A percentile compares a stretch with the other conserved stretches of the same genome.
These are phyloP conservation scores for Penicillium sp. DNA, from an alignment of 2,329 filamentous ascomycete species.

Conservation along the genomic window DNA sequence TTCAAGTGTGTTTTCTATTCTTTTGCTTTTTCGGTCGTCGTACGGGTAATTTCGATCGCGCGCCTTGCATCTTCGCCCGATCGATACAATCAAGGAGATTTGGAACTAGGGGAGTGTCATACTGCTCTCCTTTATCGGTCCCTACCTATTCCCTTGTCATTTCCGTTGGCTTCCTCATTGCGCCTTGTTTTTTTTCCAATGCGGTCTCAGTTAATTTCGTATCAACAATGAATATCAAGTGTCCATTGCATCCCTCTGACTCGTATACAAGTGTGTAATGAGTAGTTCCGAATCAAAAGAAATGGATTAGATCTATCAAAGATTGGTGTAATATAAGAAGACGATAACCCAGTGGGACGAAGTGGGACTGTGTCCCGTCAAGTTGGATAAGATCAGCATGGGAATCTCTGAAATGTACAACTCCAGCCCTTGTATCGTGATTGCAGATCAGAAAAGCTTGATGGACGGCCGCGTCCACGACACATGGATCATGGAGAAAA, in stretches of 20 bases:
- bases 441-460: background rate
- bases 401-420: constrained; percentile 16
- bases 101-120: constrained; percentile 11
- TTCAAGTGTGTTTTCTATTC: constrained; percentile 12
- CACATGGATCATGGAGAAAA: background rate
- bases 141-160: constrained; percentile 12
- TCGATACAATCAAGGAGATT: constrained; percentile 10
- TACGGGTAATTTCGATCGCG: background rate
- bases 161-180: background rate
- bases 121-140: constrained; percentile 15
- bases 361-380: background rate
- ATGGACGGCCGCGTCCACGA: background rate
- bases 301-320: constrained; percentile 19
- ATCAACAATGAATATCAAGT: constrained; percentile 12
- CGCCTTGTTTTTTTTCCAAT: constrained; percentile 6
- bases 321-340: constrained; percentile 8
- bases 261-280: background rate
- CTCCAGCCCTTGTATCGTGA: background rate
- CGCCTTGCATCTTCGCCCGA: background rate
- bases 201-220: background rate
- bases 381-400: background rate
- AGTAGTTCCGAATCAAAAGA: background rate
- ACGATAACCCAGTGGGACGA: background rate
- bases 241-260: background rate
- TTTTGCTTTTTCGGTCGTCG: constrained; percentile 8